A percentile compares a stretch with the other conserved stretches of the same genome.
Evolutionary conservation across 805 yeast genomes (phyloP).

Genomic region (Saturnispora besseyi): DNA sequence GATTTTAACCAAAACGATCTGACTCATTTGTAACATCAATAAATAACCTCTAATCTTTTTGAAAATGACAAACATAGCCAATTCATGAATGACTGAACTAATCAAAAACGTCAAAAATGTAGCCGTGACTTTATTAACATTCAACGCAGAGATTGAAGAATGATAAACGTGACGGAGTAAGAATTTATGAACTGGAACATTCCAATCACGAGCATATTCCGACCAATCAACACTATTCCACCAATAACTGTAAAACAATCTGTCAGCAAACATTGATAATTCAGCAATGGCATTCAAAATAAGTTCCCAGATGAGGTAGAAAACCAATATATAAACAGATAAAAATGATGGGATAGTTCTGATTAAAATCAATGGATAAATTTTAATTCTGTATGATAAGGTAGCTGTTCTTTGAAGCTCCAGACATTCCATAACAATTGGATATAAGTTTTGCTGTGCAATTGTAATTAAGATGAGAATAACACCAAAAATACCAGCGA

Average conservation of each 20-base stretch:
- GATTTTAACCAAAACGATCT: constrained; percentile 66
- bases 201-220: constrained; percentile 91
- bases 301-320: constrained; percentile 92
- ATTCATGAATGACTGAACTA: constrained; percentile 79
- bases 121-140: constrained; percentile 57
- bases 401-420: constrained; percentile 42
- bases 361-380: constrained; percentile 50
- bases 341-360: constrained; percentile 79
- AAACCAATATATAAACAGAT: constrained; percentile 63
- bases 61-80: constrained; percentile 86
- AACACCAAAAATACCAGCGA: constrained; percentile 79
- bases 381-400: constrained; percentile 32
- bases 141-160: constrained; percentile 69
- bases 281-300: constrained; percentile 88
- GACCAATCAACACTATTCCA: constrained; percentile 96
- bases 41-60: constrained; percentile 73
- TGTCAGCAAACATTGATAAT: constrained; percentile 74
- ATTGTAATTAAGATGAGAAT: constrained; percentile 72
- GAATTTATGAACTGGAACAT: constrained; percentile 85
- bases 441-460: constrained; percentile 63
- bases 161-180: constrained; percentile 90
- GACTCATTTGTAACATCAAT: constrained; percentile 75
- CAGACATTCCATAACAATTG: constrained; percentile 54
- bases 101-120: constrained; percentile 70
- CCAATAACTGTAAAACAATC: constrained; percentile 94